Evolutionary conservation across 345 rosid genomes (phyloP), one percentile per base, ranked within the genome.

Genomic region (Acer saccharum): DNA sequence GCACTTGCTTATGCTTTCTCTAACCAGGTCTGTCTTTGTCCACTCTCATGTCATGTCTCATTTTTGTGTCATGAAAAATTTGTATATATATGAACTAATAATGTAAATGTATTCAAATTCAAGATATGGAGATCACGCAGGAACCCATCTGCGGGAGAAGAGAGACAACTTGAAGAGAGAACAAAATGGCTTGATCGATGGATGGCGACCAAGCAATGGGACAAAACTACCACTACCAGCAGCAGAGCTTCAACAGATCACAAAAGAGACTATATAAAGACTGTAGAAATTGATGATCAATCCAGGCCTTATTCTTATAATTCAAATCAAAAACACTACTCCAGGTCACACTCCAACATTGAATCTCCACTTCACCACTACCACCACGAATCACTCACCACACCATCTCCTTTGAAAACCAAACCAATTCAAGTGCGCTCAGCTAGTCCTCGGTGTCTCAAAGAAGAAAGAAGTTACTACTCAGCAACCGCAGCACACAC

Each of bases 141-240:
- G 81, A 85, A 83, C 67, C 87, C 89, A 69, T 91, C 92, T n/a
- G 75, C 76, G 3, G 95, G 92, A 35, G 88, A 89, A 2, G 93
- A 88, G 32, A 54, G 52, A 52, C 92, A 89, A 69, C 25, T 86
- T 70, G 86, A 87, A 20, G 90, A 89, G 46, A 87, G 91, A 86
- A 81, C 87, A 6, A 82, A 84, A 72, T 95, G 98, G 98, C 91
- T 95, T 21, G 91, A 93, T 48, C 88, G 89, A 23, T 92, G 97
- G 97, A 93, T 88, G 94, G 95, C 92, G 3, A 78, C 97, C 23
- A 92, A 90, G 86, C 90, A 81, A 79, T 89, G 90, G 92, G 95
- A 90, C 50, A 79, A 69, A 60, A 60, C 25, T n/a, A 84, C 20
- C 21, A 60, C 25, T n/a, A 84, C 20, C 16, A 20, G 74, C 43